Evolutionary conservation across 257 asterid species (phyloP), one percentile per base, ranked within the genome.

Genomic region (Nicotiana benthamiana): DNA sequence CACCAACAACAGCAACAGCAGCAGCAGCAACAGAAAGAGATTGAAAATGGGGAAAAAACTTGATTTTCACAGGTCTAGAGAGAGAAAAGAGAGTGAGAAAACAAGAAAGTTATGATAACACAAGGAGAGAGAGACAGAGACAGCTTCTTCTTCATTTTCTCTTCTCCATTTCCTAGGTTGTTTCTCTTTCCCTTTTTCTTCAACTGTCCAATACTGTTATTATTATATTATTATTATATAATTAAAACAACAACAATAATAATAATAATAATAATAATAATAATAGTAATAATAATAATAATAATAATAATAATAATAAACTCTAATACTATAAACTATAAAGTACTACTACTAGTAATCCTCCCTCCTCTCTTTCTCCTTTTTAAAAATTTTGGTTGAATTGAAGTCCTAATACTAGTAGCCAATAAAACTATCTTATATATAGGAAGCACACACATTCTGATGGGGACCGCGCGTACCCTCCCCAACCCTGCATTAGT

Each of bases 111-210:
- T 78, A 81, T 75, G 65, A 84, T 74, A 77, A 86, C 74, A 63
- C 43, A 83, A 61, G 84, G 64, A 27, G 51, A 22, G 17, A 32
- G 43, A 34, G 43, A 83, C 59, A 22, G 48, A 20, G 17, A 77
- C 16, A 40, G 24, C 34, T 43, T 52, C 30, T 64, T 81, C 83
- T 75, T 83, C 79, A 56, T 80, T 84, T 86, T 83, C 81, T 85
- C 88, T 85, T 88, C 93, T 90, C 95, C 93, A 88, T 92, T 90
- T 91, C 92, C 98, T 90, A 88, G 89, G 97, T 80, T 83, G 64
- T 70, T 77, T 80, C 79, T 76, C 77, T 79, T 82, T 78, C 81
- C 57, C 80, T 60, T 76, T 18, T 46, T 62, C 65, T 72, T 83
- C 64, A 74, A 57, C 76, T 43, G 74, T 68, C 43, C 57, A 79